Conservation (phyloP, 1,284 basidiomycete genomes). For the Phylloporus sp. region DNA sequence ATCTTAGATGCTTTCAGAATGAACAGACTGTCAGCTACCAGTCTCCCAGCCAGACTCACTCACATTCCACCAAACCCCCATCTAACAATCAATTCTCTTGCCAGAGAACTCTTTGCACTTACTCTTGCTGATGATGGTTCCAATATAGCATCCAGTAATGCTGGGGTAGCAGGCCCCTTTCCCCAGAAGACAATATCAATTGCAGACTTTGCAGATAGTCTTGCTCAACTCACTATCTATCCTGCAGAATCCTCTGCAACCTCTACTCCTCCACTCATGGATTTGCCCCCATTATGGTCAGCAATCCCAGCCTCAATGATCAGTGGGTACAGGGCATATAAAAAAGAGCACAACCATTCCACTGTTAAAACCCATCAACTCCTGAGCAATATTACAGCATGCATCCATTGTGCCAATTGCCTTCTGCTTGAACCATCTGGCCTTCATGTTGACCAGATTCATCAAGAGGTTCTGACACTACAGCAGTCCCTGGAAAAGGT, state of each 20-base stretch:
- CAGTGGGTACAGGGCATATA: background rate
- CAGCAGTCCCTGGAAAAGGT: background rate
- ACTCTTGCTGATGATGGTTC: background rate
- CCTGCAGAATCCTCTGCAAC: background rate
- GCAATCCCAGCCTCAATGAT: background rate
- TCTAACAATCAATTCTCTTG: background rate
- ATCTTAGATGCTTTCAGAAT: background rate
- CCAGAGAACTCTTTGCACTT: background rate
- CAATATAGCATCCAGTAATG: background rate
- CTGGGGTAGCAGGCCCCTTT: background rate
- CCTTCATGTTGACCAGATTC: background rate
- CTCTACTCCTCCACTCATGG: background rate
- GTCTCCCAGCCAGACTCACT: too few species aligned
- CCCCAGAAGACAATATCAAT: background rate
- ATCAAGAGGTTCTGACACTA: background rate
- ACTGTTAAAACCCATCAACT: background rate
- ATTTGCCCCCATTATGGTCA: background rate
- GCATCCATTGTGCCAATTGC: background rate
- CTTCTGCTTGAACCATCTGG: background rate
- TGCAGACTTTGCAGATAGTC: background rate
- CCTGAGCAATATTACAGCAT: background rate
- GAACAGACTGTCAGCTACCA: background rate
- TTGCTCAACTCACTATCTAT: background rate
- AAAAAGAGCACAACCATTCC: background rate
- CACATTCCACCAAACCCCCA: background rate